These are phyloP conservation scores for Fraxinus xanthoxyloides DNA, from an alignment of 305 asterid species.

Conservation along the genomic window DNA sequence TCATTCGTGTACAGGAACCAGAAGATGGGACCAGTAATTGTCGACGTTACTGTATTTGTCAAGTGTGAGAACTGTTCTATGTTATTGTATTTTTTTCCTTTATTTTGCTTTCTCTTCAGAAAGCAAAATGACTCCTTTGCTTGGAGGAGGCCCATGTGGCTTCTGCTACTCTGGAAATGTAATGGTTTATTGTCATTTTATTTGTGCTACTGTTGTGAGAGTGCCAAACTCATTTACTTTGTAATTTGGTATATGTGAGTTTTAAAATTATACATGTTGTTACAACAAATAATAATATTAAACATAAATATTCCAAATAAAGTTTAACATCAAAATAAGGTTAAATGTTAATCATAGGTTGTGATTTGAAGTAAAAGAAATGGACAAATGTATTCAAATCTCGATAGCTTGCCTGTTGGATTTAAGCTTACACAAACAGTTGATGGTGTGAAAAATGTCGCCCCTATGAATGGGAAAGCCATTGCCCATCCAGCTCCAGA, in stretches of 20 bases:
- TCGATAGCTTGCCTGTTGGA: slow-evolving; percentile 68
- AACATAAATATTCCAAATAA: neutral
- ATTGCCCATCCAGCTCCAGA: slow-evolving; percentile 93
- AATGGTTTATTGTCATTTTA: neutral
- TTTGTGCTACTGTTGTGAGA: neutral
- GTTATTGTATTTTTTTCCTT: neutral
- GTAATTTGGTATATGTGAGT: neutral
- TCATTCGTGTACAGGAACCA: neutral
- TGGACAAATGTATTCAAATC: slow-evolving; percentile 32
- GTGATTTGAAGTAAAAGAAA: neutral
- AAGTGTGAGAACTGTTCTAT: neutral
- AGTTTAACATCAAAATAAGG: no score
- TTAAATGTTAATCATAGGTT: no score
- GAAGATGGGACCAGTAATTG: neutral
- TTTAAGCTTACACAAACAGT: slow-evolving; percentile 70
- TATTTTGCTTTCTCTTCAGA: neutral
- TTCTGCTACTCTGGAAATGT: neutral
- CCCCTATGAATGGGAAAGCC: slow-evolving; percentile 80
- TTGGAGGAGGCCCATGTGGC: neutral
- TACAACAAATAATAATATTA: neutral
- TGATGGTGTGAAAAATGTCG: slow-evolving; percentile 65
- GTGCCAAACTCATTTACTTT: neutral
- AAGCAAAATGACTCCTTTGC: neutral
- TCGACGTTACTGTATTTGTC: neutral
- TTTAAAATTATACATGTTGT: neutral